Conservation (phyloP, 768 basidiomycete species). For the Mycena indigotica region DNA sequence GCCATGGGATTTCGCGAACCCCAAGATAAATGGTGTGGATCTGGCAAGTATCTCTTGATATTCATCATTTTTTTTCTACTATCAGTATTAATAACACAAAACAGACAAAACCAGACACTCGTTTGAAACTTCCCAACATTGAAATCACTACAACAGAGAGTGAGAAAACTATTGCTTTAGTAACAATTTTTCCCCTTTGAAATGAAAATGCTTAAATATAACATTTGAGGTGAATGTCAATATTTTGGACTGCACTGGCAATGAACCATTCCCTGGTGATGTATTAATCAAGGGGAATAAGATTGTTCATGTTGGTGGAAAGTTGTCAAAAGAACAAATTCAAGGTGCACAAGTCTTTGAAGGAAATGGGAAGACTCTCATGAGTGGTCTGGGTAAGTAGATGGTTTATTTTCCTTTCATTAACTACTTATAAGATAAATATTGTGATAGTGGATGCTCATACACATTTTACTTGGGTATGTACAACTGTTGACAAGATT, state of each 20-base stretch:
- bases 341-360: constrained; percentile 28
- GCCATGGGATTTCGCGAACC: constrained; percentile 9
- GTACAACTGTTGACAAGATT: neutral
- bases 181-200: neutral
- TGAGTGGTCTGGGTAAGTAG: constrained; percentile 35
- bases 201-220: neutral
- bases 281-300: constrained; percentile 34
- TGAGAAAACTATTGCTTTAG: constrained; percentile 9
- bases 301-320: constrained; percentile 31
- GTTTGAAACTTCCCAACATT: constrained; percentile 8
- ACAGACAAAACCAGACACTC: constrained; percentile 19
- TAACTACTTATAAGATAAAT: neutral
- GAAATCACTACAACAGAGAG: constrained; percentile 1
- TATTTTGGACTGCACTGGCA: constrained; percentile 39
- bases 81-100: neutral
- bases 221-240: constrained; percentile 28
- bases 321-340: constrained; percentile 25
- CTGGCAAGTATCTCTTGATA: too few relatives aligned
- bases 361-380: constrained; percentile 35
- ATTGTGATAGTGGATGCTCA: constrained; percentile 33
- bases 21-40: constrained; percentile 13
- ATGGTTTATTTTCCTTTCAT: neutral
- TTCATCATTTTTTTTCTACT: neutral
- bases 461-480: constrained; percentile 32
- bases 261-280: constrained; percentile 34